Evolutionary conservation across 257 asterid species (phyloP).

Genomic region (Solanum lignicaule): DNA sequence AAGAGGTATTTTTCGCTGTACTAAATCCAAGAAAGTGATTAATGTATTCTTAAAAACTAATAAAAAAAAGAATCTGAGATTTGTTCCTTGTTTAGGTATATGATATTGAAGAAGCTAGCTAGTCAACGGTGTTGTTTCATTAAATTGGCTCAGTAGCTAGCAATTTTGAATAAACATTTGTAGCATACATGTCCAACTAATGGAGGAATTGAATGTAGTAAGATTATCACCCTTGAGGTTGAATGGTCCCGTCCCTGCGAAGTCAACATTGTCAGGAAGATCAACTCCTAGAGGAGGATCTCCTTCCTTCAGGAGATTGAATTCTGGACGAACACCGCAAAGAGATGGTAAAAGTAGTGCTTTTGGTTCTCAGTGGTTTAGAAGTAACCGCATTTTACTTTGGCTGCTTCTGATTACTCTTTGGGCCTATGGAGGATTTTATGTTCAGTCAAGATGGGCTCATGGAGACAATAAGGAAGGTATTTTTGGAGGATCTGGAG

Average conservation of each 20-base stretch:
- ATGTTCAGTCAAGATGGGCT: slow-evolving; percentile 93
- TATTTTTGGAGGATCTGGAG: slow-evolving; percentile 81
- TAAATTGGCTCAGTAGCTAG: not conserved
- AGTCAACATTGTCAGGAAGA: slow-evolving; percentile 66
- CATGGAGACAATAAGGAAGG: slow-evolving; percentile 95
- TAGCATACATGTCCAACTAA: slow-evolving; percentile 7
- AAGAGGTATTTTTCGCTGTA: not conserved
- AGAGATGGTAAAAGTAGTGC: slow-evolving; percentile 38
- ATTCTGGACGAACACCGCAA: slow-evolving; percentile 58
- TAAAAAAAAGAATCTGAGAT: not conserved
- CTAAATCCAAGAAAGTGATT: not conserved
- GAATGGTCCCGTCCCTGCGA: slow-evolving; percentile 27
- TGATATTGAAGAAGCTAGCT: not conserved
- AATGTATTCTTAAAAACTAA: not conserved
- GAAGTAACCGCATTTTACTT: slow-evolving; percentile 72
- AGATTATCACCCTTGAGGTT: slow-evolving; percentile 66
- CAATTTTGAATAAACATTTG: slow-evolving; percentile 4
- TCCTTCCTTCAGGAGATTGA: slow-evolving; percentile 62
- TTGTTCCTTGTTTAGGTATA: not conserved
- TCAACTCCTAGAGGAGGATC: slow-evolving; percentile 81
- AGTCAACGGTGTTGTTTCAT: not conserved
- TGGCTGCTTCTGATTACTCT: slow-evolving; percentile 96
- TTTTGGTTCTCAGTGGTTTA: slow-evolving; percentile 35
- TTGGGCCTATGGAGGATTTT: slow-evolving; percentile 94
- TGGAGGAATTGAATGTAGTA: slow-evolving; percentile 65